These are phyloP conservation scores for Discostella stelligeroides DNA, from an alignment of 108 stramenopile species.

Conservation along the genomic window DNA sequence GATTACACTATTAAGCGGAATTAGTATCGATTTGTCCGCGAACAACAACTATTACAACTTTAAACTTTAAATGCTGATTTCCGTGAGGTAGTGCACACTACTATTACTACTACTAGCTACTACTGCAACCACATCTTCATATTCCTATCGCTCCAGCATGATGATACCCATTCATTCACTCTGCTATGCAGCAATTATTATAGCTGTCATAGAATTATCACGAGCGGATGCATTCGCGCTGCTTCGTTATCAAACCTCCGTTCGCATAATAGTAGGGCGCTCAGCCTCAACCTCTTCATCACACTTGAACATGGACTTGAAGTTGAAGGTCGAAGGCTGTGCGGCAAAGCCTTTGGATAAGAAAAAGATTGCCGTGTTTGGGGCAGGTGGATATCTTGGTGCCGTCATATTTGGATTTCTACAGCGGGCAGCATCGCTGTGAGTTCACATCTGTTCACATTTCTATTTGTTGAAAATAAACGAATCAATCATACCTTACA, in stretches of 20 bases:
- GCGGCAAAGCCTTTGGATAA: conserved; percentile 70
- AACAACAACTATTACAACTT: too few species aligned
- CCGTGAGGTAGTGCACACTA: too few species aligned
- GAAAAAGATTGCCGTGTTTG: conserved; percentile 77
- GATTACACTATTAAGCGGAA: too few species aligned
- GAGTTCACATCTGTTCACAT: conserved; percentile 7
- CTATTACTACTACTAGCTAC: too few species aligned
- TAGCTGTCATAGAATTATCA: background rate
- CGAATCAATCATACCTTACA: background rate
- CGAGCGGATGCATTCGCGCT: conserved; percentile 6
- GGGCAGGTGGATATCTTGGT: conserved; percentile 78
- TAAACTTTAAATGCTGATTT: too few species aligned
- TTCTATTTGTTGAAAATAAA: background rate
- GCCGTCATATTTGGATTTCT: conserved; percentile 72
- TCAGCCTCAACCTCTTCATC: conserved; percentile 13
- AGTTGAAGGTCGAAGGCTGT: conserved; percentile 54
- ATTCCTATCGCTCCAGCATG: background rate
- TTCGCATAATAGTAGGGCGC: too few species aligned
- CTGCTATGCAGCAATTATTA: background rate
- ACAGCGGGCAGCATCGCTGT: conserved; percentile 68
- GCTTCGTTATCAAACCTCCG: background rate
- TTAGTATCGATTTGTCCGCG: too few species aligned
- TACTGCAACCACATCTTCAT: background rate
- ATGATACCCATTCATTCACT: conserved; percentile 6
- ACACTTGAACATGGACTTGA: too few species aligned